Evolutionary conservation across 768 basidiomycete species (phyloP), one percentile per base, ranked within the genome.

Genomic region (Auriscalpium vulgare): DNA sequence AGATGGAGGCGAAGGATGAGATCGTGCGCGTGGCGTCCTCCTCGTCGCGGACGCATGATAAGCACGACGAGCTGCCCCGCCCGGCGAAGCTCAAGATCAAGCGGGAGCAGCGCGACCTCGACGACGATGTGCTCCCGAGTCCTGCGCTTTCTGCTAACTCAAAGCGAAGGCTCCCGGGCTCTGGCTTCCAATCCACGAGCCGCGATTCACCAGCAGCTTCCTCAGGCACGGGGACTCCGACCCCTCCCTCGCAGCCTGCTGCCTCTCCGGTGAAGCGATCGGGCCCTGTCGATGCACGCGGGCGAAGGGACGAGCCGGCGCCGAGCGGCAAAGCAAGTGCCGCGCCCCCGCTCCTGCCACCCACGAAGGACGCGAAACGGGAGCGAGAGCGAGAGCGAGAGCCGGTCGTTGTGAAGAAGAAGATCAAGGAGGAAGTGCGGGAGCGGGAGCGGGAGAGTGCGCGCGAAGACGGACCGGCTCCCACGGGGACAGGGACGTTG

Each of bases 161-260:
- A 44, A 53, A 62, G 9, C 49, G 63, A 7, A 55, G 75, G 37
- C 55, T 69, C 11, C 80, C 80, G 34, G 80, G 80, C 0, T 81
- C 80, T 4, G 79, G 79, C 3, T 79, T 72, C 61, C 72, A 70
- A 56, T 29, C 29, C 29, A 70, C 67, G 7, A 73, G 73, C 53
- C 51, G 69, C n/a, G 61, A 66, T 0, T 64, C 69, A 45, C 70
- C 61, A 44, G 50, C 64, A 49, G 17, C 54, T 46, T 54, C 61
- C 14, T 17, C 62, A 11, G 65, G 62, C 54, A 43, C 60, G 47
- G 45, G 11, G 23, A 13, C 55, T 53, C 51, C 58, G 34, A 43
- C 37, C 46, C 21, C 55, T 35, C 40, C 53, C 46, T 35, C 56
- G 45, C 61, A 63, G 8, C 55, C 62, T 11, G 51, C 56, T 2